Evolutionary conservation across 2,329 filamentous ascomycete genomes (phyloP).

Genomic region (Cordyceps militaris): DNA sequence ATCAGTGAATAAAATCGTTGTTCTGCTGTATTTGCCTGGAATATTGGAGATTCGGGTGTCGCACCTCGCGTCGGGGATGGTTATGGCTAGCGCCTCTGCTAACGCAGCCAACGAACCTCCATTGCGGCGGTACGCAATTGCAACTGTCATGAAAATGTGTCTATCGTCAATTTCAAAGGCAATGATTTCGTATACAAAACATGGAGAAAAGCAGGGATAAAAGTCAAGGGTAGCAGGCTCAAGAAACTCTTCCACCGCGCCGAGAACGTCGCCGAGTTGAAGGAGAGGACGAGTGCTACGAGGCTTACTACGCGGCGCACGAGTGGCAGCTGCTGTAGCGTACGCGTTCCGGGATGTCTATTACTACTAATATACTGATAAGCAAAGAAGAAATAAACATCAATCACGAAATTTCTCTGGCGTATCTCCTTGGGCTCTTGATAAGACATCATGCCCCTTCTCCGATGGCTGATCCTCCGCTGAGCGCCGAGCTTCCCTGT

Average conservation of each 20-base stretch:
- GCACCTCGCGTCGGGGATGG: background rate
- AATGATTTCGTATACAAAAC: background rate
- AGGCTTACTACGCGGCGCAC: conserved; percentile 5
- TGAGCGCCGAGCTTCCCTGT: background rate
- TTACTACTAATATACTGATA: too few relatives aligned
- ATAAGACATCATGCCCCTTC: background rate
- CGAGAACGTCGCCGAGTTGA: background rate
- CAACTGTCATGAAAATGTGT: background rate
- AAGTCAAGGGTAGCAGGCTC: background rate
- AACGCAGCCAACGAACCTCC: background rate
- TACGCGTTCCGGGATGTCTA: too few relatives aligned
- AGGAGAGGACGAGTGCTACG: conserved; percentile 2
- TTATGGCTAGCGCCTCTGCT: background rate
- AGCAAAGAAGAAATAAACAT: too few relatives aligned
- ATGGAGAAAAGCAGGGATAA: conserved; percentile 2
- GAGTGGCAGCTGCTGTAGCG: conserved; percentile 9
- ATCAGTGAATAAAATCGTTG: background rate
- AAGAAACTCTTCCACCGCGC: background rate
- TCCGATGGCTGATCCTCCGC: background rate
- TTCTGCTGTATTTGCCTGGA: background rate
- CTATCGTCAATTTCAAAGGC: background rate
- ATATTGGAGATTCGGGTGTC: background rate
- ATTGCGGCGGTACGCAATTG: too few relatives aligned
- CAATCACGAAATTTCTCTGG: too few relatives aligned
- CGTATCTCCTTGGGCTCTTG: too few relatives aligned